Conservation (phyloP, 768 basidiomycete genomes). For the Lactarius deliciosus region DNA sequence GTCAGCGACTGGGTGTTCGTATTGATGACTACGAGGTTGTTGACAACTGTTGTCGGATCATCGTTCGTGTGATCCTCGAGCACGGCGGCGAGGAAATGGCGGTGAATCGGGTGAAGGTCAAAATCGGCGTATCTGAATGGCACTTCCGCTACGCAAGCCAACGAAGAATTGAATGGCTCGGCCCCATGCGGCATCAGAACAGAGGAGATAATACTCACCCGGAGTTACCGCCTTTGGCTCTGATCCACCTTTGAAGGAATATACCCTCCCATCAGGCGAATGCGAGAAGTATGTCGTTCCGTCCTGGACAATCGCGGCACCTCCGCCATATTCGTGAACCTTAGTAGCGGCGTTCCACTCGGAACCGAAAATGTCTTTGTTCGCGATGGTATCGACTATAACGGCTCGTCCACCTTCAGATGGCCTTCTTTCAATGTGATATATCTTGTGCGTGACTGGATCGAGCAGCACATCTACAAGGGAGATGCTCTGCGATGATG, state of each 20-base stretch:
- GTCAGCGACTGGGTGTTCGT: constrained; percentile 44
- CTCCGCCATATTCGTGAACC: constrained; percentile 76
- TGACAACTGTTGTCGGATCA: constrained; percentile 52
- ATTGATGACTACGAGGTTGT: constrained; percentile 57
- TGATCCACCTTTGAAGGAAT: constrained; percentile 37
- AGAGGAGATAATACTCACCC: constrained; percentile 42
- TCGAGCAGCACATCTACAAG: constrained; percentile 55
- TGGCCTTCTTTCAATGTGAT: constrained; percentile 61
- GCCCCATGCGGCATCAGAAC: neutral
- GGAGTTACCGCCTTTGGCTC: constrained; percentile 55
- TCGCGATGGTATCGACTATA: constrained; percentile 51
- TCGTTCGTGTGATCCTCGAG: constrained; percentile 70
- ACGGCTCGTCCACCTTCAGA: constrained; percentile 55
- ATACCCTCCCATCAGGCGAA: constrained; percentile 52
- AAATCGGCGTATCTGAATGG: constrained; percentile 65
- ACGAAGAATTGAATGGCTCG: neutral
- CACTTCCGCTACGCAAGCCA: constrained; percentile 36
- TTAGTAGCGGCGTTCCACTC: constrained; percentile 56
- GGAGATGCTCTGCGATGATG: constrained; percentile 32
- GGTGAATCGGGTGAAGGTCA: constrained; percentile 51
- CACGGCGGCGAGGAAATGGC: constrained; percentile 57
- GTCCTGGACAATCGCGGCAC: constrained; percentile 51
- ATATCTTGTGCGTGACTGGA: constrained; percentile 44
- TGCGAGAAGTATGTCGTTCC: constrained; percentile 61
- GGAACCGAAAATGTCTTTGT: constrained; percentile 52